Evolutionary conservation across 768 basidiomycete genomes (phyloP), one percentile per base, ranked within the genome.

Genomic region (Amanita pseudoporphyria): DNA sequence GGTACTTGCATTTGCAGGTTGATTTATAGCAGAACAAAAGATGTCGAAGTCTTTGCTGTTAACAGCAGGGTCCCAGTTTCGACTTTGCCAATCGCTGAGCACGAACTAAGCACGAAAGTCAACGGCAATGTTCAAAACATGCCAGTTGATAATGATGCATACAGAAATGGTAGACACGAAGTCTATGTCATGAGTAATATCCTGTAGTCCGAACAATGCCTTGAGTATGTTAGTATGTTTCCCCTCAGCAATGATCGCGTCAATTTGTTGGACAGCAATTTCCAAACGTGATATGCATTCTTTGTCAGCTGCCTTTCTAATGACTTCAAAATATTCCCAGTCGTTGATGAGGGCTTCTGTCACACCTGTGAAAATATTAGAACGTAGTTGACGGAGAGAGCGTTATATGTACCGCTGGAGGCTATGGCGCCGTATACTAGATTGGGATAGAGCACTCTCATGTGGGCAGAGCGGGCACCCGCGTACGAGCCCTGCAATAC

Each of bases 381-480:
- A 37, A 16, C 18, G 44, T 56, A 22, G 22, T 7, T 40, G 38
- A 54, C 12, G 35, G 13, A 50, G 53, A 42, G 13, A 10, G 36
- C 12, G 30, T n/a, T 13, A 44, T 26, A 45, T 47, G 41, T 47
- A 82, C 87, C 91, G 51, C 87, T 89, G 13, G 85, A 88, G 1
- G 92, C 89, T 49, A 96, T 92, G 1, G 88, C 83, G 18, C 91
- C 93, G 63, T 75, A 92, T 3, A 90, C 85, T n/a, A 94, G 70
- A 28, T 92, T 80, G 0, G 92, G 91, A 59, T 91, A 93, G 21
- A 93, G 72, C 28, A 89, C 68, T 48, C 78, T 80, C 85, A 95
- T 91, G 58, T 95, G 89, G 0, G 94, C 94, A 0, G 92, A 84
- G 10, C 93, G 82, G 6, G 93, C 94, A 52, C 94, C 94, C 9